Percentiles rank a stretch among this genome's conserved stretches.
Conservation (phyloP, 257 asterid genomes). For the Solanum appendiculatum region DNA sequence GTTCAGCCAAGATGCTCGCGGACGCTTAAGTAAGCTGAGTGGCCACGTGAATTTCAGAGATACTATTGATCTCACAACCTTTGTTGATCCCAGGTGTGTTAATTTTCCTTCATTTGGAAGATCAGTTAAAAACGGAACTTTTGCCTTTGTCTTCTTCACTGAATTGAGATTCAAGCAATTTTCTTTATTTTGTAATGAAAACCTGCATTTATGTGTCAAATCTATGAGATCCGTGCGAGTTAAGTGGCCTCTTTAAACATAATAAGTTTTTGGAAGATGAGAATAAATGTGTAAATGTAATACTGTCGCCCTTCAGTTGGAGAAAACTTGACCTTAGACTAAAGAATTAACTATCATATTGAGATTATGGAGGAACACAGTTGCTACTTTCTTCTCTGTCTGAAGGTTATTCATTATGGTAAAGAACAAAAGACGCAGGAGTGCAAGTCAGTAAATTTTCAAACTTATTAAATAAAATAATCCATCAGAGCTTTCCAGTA, state of each 20-base stretch:
- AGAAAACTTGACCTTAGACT: not conserved
- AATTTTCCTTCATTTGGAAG: not conserved
- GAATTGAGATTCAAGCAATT: not conserved
- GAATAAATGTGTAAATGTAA: not conserved
- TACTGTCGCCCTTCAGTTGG: not conserved
- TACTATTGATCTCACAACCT: constrained; percentile 59
- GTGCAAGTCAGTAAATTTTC: not conserved
- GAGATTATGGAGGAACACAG: not conserved
- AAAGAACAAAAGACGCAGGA: not conserved
- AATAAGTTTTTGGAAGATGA: not conserved
- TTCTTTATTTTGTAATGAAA: not conserved
- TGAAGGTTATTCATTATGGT: not conserved
- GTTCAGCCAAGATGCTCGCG: constrained; percentile 81
- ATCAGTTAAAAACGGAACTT: not conserved
- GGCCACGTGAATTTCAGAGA: constrained; percentile 76
- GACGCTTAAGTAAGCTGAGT: constrained; percentile 73
- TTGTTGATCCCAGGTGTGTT: constrained; percentile 63
- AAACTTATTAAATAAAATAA: not conserved
- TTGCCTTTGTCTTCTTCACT: not conserved
- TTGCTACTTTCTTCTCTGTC: not conserved
- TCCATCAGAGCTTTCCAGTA: not conserved
- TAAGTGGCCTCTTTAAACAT: not conserved
- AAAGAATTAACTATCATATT: not conserved
- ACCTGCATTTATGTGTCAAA: not conserved
- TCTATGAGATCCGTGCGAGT: not conserved